Percentiles rank a stretch among this genome's conserved stretches.
These are phyloP conservation scores for Stephanodiscus minutulus DNA, from an alignment of 108 stramenopile genomes.

Conservation along the genomic window DNA sequence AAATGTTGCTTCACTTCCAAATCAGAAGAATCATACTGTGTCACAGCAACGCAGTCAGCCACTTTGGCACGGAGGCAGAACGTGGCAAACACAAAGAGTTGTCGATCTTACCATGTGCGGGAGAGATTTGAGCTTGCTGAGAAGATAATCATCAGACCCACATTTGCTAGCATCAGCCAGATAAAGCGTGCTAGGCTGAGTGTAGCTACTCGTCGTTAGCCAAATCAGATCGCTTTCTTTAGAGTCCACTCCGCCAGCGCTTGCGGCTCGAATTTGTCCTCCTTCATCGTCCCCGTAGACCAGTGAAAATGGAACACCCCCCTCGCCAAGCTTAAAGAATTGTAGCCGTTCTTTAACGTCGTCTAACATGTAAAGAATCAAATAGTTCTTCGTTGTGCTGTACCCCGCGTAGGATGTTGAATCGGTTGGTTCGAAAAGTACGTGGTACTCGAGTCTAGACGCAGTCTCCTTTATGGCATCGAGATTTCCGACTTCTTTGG, in stretches of 20 bases:
- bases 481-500: slow-evolving; percentile 52
- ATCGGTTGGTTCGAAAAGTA: slow-evolving; percentile 80
- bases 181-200: slow-evolving; percentile 67
- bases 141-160: slow-evolving; percentile 50
- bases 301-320: slow-evolving; percentile 51
- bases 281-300: slow-evolving; percentile 63
- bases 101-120: slow-evolving; percentile 45
- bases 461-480: slow-evolving; percentile 18
- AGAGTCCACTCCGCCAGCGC: slow-evolving; percentile 65
- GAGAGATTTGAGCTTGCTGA: slow-evolving; percentile 61
- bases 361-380: slow-evolving; percentile 78
- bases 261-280: slow-evolving; percentile 66
- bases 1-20: slow-evolving; percentile 67
- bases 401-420: slow-evolving; percentile 72
- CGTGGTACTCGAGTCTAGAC: slow-evolving; percentile 52
- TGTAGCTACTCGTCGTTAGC: slow-evolving; percentile 72
- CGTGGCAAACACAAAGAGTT: not conserved
- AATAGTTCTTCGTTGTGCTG: slow-evolving; percentile 77
- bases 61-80: not conserved
- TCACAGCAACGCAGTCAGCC: not conserved
- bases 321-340: slow-evolving; percentile 73
- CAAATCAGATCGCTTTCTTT: slow-evolving; percentile 70
- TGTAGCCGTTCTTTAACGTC: slow-evolving; percentile 82
- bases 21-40: slow-evolving; percentile 61
- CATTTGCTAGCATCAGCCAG: slow-evolving; percentile 70